Evolutionary conservation across 495 filamentous ascomycete species (phyloP).

Genomic region (Penicillium canescens): DNA sequence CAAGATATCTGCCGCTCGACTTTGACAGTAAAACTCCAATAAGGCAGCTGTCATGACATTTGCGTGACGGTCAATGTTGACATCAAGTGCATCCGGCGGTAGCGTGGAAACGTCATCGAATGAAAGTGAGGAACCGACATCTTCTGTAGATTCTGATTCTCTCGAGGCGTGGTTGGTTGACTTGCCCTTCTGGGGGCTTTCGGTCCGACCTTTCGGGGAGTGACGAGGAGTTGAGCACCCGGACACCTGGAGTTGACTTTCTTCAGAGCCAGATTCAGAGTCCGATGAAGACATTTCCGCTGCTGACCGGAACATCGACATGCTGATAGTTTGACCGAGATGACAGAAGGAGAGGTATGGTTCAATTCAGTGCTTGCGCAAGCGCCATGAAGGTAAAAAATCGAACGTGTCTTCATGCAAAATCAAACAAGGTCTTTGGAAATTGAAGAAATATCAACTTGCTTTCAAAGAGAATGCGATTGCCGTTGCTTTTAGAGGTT

Average conservation of each 20-base stretch:
- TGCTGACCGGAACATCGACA: slow-evolving; percentile 49
- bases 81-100: slow-evolving; percentile 25
- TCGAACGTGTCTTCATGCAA: background rate
- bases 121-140: slow-evolving; percentile 16
- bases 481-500: background rate
- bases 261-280: slow-evolving; percentile 30
- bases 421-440: background rate
- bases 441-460: background rate
- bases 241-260: slow-evolving; percentile 16
- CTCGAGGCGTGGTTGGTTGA: background rate
- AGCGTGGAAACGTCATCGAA: slow-evolving; percentile 20
- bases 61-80: slow-evolving; percentile 37
- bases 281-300: slow-evolving; percentile 44
- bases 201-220: background rate
- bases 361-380: background rate
- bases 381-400: slow-evolving; percentile 2
- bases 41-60: slow-evolving; percentile 47
- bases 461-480: background rate
- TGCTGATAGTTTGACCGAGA: slow-evolving; percentile 16
- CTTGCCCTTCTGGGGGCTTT: slow-evolving; percentile 7
- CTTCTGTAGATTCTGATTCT: slow-evolving; percentile 9
- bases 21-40: slow-evolving; percentile 48
- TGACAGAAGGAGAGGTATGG: background rate
- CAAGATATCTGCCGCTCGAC: slow-evolving; percentile 45
- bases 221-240: slow-evolving; percentile 4